phyloP scores from a whole-genome alignment of 495 filamentous ascomycete species.

The Sordaria brevicollis region DNA sequence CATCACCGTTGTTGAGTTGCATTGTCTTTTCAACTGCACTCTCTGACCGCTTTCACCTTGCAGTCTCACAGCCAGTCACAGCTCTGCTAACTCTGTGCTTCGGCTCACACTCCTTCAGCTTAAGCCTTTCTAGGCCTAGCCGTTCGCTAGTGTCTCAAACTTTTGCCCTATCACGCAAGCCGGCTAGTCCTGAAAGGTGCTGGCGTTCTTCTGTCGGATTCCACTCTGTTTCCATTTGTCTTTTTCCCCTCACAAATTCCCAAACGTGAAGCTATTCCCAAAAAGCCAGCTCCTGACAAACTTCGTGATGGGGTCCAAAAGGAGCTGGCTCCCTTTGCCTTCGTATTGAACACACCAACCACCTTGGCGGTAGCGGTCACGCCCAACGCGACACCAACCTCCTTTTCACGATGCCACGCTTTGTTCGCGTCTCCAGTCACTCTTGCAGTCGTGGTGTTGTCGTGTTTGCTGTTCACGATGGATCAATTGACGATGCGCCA shows the following conservation, averaged over 20 bases:
- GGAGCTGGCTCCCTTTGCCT: background rate
- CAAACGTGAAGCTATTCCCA: background rate
- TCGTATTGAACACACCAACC: background rate
- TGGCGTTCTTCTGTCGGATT: background rate
- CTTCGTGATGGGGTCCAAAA: background rate
- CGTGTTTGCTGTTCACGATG: background rate
- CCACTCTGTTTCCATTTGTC: background rate
- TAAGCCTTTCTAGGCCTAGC: background rate
- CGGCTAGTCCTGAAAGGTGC: background rate
- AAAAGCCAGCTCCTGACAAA: background rate
- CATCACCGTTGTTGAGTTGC: background rate
- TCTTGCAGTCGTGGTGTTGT: background rate
- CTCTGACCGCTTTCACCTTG: background rate
- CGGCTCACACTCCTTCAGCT: background rate
- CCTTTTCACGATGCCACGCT: background rate
- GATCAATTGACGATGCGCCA: background rate
- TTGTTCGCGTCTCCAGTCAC: background rate
- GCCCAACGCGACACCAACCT: background rate
- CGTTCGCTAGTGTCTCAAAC: background rate
- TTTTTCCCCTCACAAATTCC: background rate
- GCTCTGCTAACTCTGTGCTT: background rate
- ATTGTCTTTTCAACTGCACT: background rate
- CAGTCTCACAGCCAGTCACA: no score
- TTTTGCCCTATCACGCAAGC: background rate
- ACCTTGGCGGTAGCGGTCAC: background rate